Evolutionary conservation across 169 alveolate species (phyloP).

Genomic region (Miamiensis avidus): DNA sequence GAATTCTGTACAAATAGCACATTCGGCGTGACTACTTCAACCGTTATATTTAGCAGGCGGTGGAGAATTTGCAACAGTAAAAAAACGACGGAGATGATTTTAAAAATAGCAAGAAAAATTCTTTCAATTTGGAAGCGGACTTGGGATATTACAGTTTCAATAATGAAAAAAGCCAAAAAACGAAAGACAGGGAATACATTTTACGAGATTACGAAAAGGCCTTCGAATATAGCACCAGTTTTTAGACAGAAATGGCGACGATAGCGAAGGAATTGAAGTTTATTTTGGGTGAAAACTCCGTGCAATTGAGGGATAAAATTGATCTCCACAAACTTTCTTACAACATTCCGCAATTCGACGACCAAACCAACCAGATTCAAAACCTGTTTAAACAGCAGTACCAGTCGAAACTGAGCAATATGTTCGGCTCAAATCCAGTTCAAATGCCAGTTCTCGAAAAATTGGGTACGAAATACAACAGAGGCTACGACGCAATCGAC

Average conservation of each 20-base stretch:
- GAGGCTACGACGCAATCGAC: background rate
- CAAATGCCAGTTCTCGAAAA: background rate
- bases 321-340: slow-evolving; percentile 6
- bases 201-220: slow-evolving; percentile 25
- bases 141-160: too few relatives aligned
- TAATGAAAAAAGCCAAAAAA: background rate
- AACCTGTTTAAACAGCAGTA: slow-evolving; percentile 10
- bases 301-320: background rate
- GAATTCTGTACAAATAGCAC: slow-evolving; percentile 18
- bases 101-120: too few relatives aligned
- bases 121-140: too few relatives aligned
- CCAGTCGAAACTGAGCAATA: background rate
- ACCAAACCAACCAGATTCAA: background rate
- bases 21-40: slow-evolving; percentile 16
- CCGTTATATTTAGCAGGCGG: background rate
- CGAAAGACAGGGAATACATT: slow-evolving; percentile 5
- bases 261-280: background rate
- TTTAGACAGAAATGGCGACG: background rate
- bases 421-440: background rate
- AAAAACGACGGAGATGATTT: background rate
- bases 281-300: background rate
- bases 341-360: slow-evolving; percentile 16
- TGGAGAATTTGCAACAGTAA: background rate
- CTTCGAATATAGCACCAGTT: background rate
- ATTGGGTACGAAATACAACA: background rate